phyloP scores from a whole-genome alignment of 148 eudicot species.

The Mesembryanthemum crystallinum region DNA sequence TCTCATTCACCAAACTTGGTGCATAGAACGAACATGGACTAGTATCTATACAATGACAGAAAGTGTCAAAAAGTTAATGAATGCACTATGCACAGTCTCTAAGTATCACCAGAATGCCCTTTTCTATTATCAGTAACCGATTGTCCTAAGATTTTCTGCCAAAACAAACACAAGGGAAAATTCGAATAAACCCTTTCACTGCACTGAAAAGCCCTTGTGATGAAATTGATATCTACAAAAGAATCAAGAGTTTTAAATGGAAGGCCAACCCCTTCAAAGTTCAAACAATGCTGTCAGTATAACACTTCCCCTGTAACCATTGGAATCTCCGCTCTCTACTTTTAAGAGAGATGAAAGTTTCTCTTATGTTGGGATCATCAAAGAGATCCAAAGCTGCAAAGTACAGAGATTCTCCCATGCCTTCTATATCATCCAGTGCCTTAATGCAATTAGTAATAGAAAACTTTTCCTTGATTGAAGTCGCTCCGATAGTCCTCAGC shows the following conservation, averaged over 20 bases:
- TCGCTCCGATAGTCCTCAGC: constrained; percentile 19
- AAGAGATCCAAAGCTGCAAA: constrained; percentile 70
- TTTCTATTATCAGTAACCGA: too few relatives aligned
- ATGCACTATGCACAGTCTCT: too few relatives aligned
- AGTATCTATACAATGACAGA: too few relatives aligned
- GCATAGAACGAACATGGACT: too few relatives aligned
- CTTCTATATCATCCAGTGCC: constrained; percentile 59
- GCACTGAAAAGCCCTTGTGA: neutral
- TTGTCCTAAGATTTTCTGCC: too few relatives aligned
- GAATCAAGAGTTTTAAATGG: neutral
- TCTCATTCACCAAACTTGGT: too few relatives aligned
- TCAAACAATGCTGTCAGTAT: constrained; percentile 8
- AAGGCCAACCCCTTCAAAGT: neutral
- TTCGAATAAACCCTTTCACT: neutral
- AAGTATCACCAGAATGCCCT: too few relatives aligned
- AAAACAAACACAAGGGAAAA: too few relatives aligned
- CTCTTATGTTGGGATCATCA: constrained; percentile 50
- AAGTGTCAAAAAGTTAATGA: too few relatives aligned
- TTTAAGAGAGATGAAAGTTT: constrained; percentile 53
- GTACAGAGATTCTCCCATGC: constrained; percentile 39
- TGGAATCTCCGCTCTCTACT: constrained; percentile 38
- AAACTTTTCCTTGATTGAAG: constrained; percentile 34
- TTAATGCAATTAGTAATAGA: constrained; percentile 53
- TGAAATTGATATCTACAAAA: neutral
- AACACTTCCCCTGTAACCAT: constrained; percentile 63